Evolutionary conservation across 208 protist genomes (phyloP).

Genomic region (Acanthamoeba triangularis): DNA sequence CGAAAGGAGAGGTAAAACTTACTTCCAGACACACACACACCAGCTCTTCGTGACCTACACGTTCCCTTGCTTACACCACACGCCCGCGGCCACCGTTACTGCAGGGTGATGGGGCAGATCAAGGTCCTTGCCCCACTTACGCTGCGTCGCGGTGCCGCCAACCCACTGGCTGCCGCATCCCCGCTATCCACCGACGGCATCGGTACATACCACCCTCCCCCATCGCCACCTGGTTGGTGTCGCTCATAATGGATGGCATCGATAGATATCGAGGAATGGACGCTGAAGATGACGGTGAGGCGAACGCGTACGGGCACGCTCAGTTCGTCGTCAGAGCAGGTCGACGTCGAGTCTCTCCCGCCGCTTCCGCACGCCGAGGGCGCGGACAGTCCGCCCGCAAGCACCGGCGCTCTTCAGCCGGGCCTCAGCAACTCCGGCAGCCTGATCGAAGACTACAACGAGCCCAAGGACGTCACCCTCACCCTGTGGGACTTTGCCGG

Average conservation of each 20-base stretch:
- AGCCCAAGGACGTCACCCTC: constrained; percentile 70
- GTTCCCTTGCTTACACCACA: no score
- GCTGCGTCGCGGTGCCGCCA: neutral
- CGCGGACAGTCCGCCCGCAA: neutral
- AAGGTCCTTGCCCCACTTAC: constrained; percentile 8
- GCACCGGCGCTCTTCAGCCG: neutral
- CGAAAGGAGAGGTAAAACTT: neutral
- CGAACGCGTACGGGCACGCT: neutral
- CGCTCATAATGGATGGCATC: neutral
- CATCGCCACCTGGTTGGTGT: neutral
- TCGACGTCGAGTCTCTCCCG: constrained; percentile 12
- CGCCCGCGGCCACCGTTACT: neutral
- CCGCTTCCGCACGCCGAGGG: neutral
- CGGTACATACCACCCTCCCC: neutral
- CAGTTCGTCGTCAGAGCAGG: constrained; percentile 1
- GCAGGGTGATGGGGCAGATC: constrained; percentile 47
- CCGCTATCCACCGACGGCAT: constrained; percentile 52
- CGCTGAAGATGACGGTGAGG: neutral
- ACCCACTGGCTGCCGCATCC: neutral
- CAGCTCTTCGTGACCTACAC: no score
- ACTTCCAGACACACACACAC: no score
- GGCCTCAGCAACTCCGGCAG: neutral
- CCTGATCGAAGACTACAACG: neutral
- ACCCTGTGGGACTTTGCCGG: constrained; percentile 83
- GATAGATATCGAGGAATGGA: constrained; percentile 60